Base-by-base conservation (phyloP, 805 yeast species). In the Metschnikowia hibisci region DNA sequence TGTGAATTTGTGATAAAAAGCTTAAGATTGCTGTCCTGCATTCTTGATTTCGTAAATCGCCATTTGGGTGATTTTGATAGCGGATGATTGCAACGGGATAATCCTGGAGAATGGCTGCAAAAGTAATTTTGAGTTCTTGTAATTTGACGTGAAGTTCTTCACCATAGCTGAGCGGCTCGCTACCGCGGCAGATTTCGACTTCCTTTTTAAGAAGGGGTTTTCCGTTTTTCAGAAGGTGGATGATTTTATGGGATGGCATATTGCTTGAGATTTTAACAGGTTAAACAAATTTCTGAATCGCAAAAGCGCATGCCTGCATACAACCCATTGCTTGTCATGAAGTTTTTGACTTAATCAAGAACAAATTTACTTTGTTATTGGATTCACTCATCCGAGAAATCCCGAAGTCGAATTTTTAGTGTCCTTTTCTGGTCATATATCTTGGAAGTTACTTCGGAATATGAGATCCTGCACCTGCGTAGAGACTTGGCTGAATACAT, bases 201-300 rank as follows among this genome's bases (percentile, higher is more conserved):
- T 41, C 32, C 23, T 46, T 43, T n/a, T 37, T 38, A 30, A 46
- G 43, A 12, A 44, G 42, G 33, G 41, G 20, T 35, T 43, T 43
- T 14, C 50, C 50, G 9, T 41, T 11, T 9, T n/a, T n/a, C 14
- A 13, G 16, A 9, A 30, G 14, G 14, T 30, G 32, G 32, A 14
- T 4, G 11, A 30, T 30, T 9, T 14, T 5, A 9, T 14, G 32
- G 18, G 32, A 20, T 2, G 23, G 23, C 23, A 20, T 20, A 20
- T 20, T 20, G 23, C 23, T 20, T 20, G 23, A 8, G 7, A 8
- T 6, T 6, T 6, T 6, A 8, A 20, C 23, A 20, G 8, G 23
- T 20, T 20, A 8, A 20, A 20, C n/a, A 3, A 20, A 6, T 6
- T 20, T 20, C 23, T 8, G 23, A 20, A 20, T 6, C 23, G 23